Percentiles rank a stretch among this genome's conserved stretches.
Conservation (phyloP, 305 asterid genomes). For the Rubia peregrina region DNA sequence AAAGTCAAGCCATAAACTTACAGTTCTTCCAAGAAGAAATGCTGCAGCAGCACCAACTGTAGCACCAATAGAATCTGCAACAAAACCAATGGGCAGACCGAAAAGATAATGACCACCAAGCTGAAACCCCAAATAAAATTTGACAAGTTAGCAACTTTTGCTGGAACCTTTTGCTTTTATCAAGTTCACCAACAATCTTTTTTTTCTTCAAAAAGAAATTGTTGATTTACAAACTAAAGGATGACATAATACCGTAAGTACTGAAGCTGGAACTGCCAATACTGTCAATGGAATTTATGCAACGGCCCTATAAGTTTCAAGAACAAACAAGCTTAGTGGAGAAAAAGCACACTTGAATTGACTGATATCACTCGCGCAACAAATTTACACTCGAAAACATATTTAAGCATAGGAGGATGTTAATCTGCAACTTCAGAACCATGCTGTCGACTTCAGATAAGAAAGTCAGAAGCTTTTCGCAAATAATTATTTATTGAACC, state of each 20-base stretch:
- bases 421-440: neutral
- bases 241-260: slow-evolving; percentile 62
- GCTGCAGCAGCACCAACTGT: slow-evolving; percentile 94
- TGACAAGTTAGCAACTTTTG: neutral
- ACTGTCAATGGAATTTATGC: slow-evolving; percentile 92
- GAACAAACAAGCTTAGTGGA: slow-evolving; percentile 11
- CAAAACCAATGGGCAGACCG: slow-evolving; percentile 90
- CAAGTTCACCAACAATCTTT: neutral
- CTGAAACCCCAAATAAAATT: slow-evolving; percentile 36
- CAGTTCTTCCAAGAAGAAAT: slow-evolving; percentile 95
- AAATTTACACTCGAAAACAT: neutral
- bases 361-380: neutral
- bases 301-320: slow-evolving; percentile 60
- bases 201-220: neutral
- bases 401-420: neutral
- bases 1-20: slow-evolving; percentile 27
- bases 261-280: slow-evolving; percentile 96
- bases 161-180: neutral
- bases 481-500: neutral
- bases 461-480: neutral
- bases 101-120: slow-evolving; percentile 98
- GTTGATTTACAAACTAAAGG: slow-evolving; percentile 5
- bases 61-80: slow-evolving; percentile 98
- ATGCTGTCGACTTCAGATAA: neutral
- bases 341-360: neutral